These are phyloP conservation scores for Solanum tarapatanum DNA, from an alignment of 257 asterid species.

Conservation along the genomic window DNA sequence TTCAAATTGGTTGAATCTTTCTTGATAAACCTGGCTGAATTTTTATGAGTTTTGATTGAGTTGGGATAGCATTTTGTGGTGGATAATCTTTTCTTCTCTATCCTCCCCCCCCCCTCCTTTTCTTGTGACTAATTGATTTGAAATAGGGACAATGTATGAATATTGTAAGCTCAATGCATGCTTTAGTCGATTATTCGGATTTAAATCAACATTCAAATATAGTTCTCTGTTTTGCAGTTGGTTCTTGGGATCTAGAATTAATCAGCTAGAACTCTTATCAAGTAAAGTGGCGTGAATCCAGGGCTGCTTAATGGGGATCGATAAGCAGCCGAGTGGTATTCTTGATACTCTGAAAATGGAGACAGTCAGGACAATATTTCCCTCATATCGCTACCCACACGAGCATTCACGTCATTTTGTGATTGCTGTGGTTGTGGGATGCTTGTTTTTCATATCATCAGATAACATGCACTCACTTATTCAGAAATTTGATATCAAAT, in stretches of 20 bases:
- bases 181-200: neutral
- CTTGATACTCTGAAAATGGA: constrained; percentile 80
- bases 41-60: neutral
- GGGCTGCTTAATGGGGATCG: constrained; percentile 46
- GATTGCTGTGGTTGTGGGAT: constrained; percentile 90
- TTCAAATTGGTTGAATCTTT: neutral
- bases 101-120: neutral
- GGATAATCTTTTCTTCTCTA: neutral
- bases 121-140: neutral
- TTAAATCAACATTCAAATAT: neutral
- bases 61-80: neutral
- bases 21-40: neutral
- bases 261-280: constrained; percentile 13
- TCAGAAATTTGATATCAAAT: constrained; percentile 85
- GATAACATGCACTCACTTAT: constrained; percentile 93
- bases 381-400: constrained; percentile 86
- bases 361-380: constrained; percentile 80
- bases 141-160: neutral
- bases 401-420: constrained; percentile 95
- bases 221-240: constrained; percentile 8
- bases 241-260: constrained; percentile 12
- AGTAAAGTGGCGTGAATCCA: constrained; percentile 6
- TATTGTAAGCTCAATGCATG: neutral
- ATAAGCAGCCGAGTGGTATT: constrained; percentile 51
- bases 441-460: constrained; percentile 93